A percentile compares a stretch with the other conserved stretches of the same genome.
Conservation (phyloP, 805 yeast species). For the Metschnikowia matae region DNA sequence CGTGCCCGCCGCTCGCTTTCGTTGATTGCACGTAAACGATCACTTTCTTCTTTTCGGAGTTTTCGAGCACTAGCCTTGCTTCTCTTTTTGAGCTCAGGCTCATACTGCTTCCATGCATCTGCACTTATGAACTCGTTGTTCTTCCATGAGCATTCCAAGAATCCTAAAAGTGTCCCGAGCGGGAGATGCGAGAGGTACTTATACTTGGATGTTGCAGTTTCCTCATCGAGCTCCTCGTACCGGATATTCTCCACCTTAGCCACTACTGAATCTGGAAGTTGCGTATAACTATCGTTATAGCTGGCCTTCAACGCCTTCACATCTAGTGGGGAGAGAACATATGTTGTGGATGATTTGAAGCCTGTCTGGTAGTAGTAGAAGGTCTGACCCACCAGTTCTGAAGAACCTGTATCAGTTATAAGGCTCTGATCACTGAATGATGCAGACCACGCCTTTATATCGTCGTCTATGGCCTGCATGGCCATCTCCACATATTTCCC, state of each 20-base stretch:
- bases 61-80: slow-evolving; percentile 47
- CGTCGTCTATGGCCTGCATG: slow-evolving; percentile 46
- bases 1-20: slow-evolving; percentile 55
- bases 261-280: slow-evolving; percentile 63
- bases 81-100: slow-evolving; percentile 55
- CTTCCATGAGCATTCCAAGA: slow-evolving; percentile 82
- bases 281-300: slow-evolving; percentile 53
- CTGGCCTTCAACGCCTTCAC: slow-evolving; percentile 63
- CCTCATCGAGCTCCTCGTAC: slow-evolving; percentile 60
- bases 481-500: slow-evolving; percentile 55
- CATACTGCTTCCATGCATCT: slow-evolving; percentile 44
- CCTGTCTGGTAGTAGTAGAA: slow-evolving; percentile 78
- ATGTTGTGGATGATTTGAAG: slow-evolving; percentile 58
- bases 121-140: slow-evolving; percentile 27
- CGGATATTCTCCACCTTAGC: slow-evolving; percentile 66
- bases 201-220: slow-evolving; percentile 52
- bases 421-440: slow-evolving; percentile 22
- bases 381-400: not conserved
- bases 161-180: slow-evolving; percentile 75
- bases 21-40: slow-evolving; percentile 51
- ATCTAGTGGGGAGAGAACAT: slow-evolving; percentile 74
- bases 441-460: slow-evolving; percentile 36
- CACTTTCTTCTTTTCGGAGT: slow-evolving; percentile 56
- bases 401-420: slow-evolving; percentile 28
- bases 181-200: slow-evolving; percentile 84